Evolutionary conservation across 2,329 filamentous ascomycete species (phyloP), one percentile per base, ranked within the genome.

Genomic region (Phyllosticta citrichinensis): DNA sequence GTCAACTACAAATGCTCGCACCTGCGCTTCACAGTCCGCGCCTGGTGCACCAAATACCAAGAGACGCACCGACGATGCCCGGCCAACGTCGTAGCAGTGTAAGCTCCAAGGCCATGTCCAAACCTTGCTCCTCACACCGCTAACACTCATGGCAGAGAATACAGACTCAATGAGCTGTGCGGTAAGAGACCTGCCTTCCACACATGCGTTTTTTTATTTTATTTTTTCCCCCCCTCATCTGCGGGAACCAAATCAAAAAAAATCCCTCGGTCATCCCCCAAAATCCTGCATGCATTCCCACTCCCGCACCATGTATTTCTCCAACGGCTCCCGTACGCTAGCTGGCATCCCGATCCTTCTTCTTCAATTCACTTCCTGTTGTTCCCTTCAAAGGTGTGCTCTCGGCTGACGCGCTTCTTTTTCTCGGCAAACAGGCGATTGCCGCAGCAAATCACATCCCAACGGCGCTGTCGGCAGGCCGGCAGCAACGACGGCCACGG

Each of bases 1-100:
- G 81, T 84, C 60, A 79, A 82, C 63, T 84, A 81, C 68, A 74
- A 76, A 51, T 84, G 81, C 70, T 76, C 76, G 56, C 81, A 84
- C 70, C 71, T 80, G 62, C 76, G 81, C 35, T 83, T 79, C 65
- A 80, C 79, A 9, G 81, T 83, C 54, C 75, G 79, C 64, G 79
- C 79, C 19, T 83, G 81, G 81, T 83, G 81, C 73, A 73, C 74
- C 61, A 78, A 75, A 67, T 79, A 80, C 62, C 77, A 79, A 70
- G 77, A 79, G 65, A 81, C 81, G 33, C 81, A 83, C 65, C 79
- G 77, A 64, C 73, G 81, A 63, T 84, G 81, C 70, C 78, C 78
- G 22, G 77, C 80, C 17, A 81, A 82, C 63, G 77, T 84, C 30
- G 80, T 81, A 57, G 80, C 78, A 25, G 74, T 79, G 77, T 79